Base-by-base conservation (phyloP, 306 rosid genomes). In the Quercus gilva region DNA sequence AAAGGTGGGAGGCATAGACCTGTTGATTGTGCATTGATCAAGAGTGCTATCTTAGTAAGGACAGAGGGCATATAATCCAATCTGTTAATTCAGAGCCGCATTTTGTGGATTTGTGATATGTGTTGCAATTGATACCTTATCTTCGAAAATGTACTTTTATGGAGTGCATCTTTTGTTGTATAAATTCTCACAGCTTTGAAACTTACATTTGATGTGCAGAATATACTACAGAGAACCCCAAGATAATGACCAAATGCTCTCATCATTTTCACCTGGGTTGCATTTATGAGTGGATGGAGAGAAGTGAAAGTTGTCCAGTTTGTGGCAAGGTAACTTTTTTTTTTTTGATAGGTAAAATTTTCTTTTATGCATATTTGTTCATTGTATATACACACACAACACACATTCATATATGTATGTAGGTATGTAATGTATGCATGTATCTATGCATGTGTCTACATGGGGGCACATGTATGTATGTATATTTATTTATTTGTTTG, bases 211-310 rank as follows among this genome's bases (percentile, higher is more conserved):
- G 75, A 23, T 59, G 70, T 80, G 83, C 93, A 95, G 99, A 95
- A 79, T 95, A 95, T 83, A 87, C 96, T 21, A 74, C 84, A 31
- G 99, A 95, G 87, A 92, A 95, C 79, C 99, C 99, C 21, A 95
- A 90, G 91, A 95, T 95, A 90, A 53, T 87, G 90, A 95, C 97
- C 59, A 90, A 95, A 79, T 95, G 99, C 86, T 83, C 86, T 72
- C 99, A 95, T 84, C 99, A 95, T 88, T 95, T 91, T 85, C 99
- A 95, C 90, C 99, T 95, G 63, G 97, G 97, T 80, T 95, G 99
- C 91, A 95, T 95, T 80, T 95, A 92, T 78, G 99, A 95, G 78
- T 95, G 99, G 99, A 95, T 92, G 99, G 99, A 95, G 87, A 91
- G 99, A 91, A 95, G 99, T 86, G 98, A 92, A 72, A 95, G 88